Conservation (phyloP, 306 rosid genomes). For the Hippophae gyantsensis region DNA sequence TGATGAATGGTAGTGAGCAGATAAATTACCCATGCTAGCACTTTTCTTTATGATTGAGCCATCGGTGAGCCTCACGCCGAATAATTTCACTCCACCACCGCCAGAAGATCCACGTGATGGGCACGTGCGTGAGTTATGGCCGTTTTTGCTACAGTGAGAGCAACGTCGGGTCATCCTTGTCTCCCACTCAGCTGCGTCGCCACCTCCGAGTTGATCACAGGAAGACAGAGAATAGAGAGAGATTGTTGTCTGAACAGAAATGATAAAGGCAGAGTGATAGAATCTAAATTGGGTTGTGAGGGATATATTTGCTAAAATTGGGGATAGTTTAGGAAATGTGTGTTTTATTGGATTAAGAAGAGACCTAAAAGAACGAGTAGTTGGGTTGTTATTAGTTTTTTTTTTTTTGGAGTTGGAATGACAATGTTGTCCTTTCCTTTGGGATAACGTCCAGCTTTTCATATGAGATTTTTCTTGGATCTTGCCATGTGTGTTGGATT, state of each 20-base stretch:
- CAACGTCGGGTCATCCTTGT: slow-evolving; percentile 81
- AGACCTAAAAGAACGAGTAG: slow-evolving; percentile 41
- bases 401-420: neutral
- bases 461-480: slow-evolving; percentile 3
- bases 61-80: slow-evolving; percentile 86
- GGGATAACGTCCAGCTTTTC: slow-evolving; percentile 24
- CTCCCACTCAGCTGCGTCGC: slow-evolving; percentile 32
- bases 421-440: slow-evolving; percentile 22
- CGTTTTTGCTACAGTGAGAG: slow-evolving; percentile 97
- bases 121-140: slow-evolving; percentile 93
- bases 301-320: neutral
- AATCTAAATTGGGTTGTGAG: neutral
- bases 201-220: slow-evolving; percentile 12
- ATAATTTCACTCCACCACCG: slow-evolving; percentile 52
- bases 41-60: slow-evolving; percentile 90
- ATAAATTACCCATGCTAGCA: slow-evolving; percentile 91
- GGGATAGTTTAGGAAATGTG: slow-evolving; percentile 26
- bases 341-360: slow-evolving; percentile 1
- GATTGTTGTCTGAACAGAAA: neutral
- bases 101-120: slow-evolving; percentile 35
- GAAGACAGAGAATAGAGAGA: slow-evolving; percentile 2
- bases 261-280: neutral
- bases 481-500: neutral
- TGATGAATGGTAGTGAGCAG: slow-evolving; percentile 54
- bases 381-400: slow-evolving; percentile 16